Base-by-base conservation (phyloP, 2,329 filamentous ascomycete species). In the Cercospora berteroae region DNA sequence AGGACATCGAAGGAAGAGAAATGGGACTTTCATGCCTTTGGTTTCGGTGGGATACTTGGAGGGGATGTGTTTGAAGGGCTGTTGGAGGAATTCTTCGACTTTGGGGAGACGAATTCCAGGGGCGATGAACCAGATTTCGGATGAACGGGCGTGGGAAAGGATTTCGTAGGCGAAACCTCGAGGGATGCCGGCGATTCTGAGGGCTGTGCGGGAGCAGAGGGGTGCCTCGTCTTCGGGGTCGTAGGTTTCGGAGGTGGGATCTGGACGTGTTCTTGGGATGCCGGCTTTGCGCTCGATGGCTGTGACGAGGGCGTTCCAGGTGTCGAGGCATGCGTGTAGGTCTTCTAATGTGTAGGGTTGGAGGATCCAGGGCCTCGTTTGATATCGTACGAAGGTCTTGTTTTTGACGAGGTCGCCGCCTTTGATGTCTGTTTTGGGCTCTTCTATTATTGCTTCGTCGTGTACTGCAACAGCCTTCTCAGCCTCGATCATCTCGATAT, bases 401-500 rank as follows among this genome's bases (percentile, higher is more conserved):
- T 72, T 72, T 36, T 63, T 44, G 33, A 67, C 67, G 50, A 72
- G 63, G 20, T 72, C 70, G 33, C 65, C 64, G 52, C 65, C 63
- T 31, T 33, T 66, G 56, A 55, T 64, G 18, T 48, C 66, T 29
- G 42, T 62, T 61, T 62, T 64, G 25, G 65, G 66, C 39, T 72
- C 64, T 31, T 72, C 70, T 8, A 70, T 71, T 16, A 65, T 67
- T 12, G 67, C 67, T 18, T 69, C 67, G n/a, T 76, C 74, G 52
- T 74, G 74, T 7, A 78, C 67, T 1, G 76, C 76, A 10, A 77
- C 68, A 2, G 74, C 75, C 56, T 78, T 78, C 56, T 76, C 76
- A 3, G 73, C 73, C 64, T 78, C 75, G 8, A 76, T 70, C 75
- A 78, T 77, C 50, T 78, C 76, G 55, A 78, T 72, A 62, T 75